These are phyloP conservation scores for Botrytis hyacinthi DNA, from an alignment of 2,329 filamentous ascomycete genomes.

Conservation along the genomic window DNA sequence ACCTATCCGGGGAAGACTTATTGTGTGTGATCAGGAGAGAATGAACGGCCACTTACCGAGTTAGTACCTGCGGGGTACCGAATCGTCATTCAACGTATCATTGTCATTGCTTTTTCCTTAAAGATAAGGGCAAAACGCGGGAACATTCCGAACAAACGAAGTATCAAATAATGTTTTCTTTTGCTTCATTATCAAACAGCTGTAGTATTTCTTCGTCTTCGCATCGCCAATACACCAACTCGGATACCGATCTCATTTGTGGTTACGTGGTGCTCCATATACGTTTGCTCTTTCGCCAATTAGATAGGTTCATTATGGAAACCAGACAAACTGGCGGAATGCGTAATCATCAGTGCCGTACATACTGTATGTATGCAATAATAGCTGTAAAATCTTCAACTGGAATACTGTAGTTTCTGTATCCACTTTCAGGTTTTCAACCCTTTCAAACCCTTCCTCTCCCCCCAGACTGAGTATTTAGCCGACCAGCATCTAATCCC, in stretches of 20 bases:
- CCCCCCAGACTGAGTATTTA: background rate
- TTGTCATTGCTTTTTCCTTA: conserved; percentile 3
- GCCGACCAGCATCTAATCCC: background rate
- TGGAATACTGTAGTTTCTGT: background rate
- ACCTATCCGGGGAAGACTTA: conserved; percentile 3
- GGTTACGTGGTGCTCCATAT: background rate
- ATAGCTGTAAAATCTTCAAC: background rate
- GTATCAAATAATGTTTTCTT: background rate
- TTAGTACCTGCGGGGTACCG: background rate
- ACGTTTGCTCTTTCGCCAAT: background rate
- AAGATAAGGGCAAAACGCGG: background rate
- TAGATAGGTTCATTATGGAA: background rate
- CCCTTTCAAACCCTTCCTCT: background rate
- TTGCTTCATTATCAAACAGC: background rate
- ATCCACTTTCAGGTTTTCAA: background rate
- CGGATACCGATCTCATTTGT: background rate
- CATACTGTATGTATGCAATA: background rate
- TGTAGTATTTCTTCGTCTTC: background rate
- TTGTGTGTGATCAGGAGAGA: background rate
- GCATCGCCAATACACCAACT: background rate
- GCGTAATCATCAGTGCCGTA: background rate
- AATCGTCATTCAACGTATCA: background rate
- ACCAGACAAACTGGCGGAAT: background rate
- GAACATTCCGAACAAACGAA: background rate
- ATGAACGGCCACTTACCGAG: background rate